A percentile compares a stretch with the other conserved stretches of the same genome.
phyloP scores from a whole-genome alignment of 1,139 yeast species.

The Debaryomycetaceae sp. region DNA sequence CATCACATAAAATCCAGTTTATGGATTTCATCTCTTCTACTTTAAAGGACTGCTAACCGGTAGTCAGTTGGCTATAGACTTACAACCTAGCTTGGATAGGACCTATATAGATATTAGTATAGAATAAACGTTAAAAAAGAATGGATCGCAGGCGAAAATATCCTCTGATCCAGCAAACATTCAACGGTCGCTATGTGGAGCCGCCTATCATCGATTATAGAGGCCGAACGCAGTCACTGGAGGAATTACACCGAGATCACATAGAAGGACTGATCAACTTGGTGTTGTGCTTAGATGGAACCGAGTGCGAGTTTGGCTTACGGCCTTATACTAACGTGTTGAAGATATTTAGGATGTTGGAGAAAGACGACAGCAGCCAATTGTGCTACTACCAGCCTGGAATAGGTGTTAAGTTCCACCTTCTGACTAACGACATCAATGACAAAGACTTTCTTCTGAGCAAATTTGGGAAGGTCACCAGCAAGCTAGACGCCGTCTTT shows the following conservation, averaged over 20 bases:
- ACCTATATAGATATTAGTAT: not conserved
- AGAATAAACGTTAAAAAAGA: not conserved
- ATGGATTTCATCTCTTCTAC: not conserved
- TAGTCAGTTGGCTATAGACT: not conserved
- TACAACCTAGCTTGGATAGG: not conserved
- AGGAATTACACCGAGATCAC: not conserved
- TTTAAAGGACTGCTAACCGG: not conserved
- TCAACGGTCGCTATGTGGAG: not conserved
- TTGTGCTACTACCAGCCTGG: conserved; percentile 67
- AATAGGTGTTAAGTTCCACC: conserved; percentile 49
- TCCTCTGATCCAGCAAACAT: not conserved
- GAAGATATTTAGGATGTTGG: conserved; percentile 50
- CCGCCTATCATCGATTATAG: conserved; percentile 1
- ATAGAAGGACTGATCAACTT: conserved; percentile 10
- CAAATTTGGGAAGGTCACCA: conserved; percentile 12
- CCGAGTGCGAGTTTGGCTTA: conserved; percentile 56
- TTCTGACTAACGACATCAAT: conserved; percentile 21
- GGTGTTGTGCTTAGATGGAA: conserved; percentile 62
- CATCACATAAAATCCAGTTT: not conserved
- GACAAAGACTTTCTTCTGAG: conserved; percentile 17
- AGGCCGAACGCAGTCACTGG: not conserved
- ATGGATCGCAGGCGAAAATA: not conserved
- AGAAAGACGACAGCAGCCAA: conserved; percentile 40
- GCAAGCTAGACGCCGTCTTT: conserved; percentile 42
- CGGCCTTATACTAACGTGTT: conserved; percentile 54